phyloP scores from a whole-genome alignment of 192 early-diverging fungal species.

The Umbelopsis sp. region DNA sequence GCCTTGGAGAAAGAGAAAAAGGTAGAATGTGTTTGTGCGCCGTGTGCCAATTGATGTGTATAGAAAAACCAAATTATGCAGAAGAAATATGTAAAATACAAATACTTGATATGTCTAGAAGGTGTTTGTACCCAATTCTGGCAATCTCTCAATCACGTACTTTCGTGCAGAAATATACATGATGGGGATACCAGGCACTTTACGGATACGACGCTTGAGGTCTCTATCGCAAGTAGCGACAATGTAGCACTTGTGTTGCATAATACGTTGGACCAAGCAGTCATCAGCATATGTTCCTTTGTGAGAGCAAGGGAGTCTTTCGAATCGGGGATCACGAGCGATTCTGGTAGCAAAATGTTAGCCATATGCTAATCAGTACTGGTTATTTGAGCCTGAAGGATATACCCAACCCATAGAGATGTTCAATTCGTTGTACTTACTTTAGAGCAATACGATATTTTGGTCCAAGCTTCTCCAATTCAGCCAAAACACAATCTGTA shows the following conservation, averaged over 20 bases:
- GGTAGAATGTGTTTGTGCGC: too few relatives aligned
- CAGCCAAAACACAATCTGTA: slow-evolving; percentile 98
- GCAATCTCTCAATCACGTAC: slow-evolving; percentile 92
- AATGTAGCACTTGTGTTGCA: slow-evolving; percentile 96
- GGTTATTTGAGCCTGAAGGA: too few relatives aligned
- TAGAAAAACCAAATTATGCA: slow-evolving; percentile 11
- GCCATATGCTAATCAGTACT: not conserved
- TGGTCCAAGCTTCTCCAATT: slow-evolving; percentile 96
- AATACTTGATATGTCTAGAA: slow-evolving; percentile 26
- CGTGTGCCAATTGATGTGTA: not conserved
- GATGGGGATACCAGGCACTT: slow-evolving; percentile 95
- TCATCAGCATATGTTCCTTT: slow-evolving; percentile 99
- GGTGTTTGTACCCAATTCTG: slow-evolving; percentile 60
- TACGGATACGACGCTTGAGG: slow-evolving; percentile 92
- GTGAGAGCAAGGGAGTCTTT: slow-evolving; percentile 93
- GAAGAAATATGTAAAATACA: slow-evolving; percentile 13
- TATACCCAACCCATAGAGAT: too few relatives aligned
- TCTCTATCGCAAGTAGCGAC: slow-evolving; percentile 98
- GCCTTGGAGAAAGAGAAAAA: not conserved
- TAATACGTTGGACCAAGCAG: slow-evolving; percentile 90
- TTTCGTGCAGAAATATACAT: slow-evolving; percentile 93
- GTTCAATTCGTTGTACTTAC: slow-evolving; percentile 31
- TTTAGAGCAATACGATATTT: slow-evolving; percentile 94
- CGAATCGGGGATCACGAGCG: slow-evolving; percentile 97
- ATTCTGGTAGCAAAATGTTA: slow-evolving; percentile 47